Evolutionary conservation across 2,329 filamentous ascomycete genomes (phyloP).

Genomic region (Aureobasidium melanogenum): DNA sequence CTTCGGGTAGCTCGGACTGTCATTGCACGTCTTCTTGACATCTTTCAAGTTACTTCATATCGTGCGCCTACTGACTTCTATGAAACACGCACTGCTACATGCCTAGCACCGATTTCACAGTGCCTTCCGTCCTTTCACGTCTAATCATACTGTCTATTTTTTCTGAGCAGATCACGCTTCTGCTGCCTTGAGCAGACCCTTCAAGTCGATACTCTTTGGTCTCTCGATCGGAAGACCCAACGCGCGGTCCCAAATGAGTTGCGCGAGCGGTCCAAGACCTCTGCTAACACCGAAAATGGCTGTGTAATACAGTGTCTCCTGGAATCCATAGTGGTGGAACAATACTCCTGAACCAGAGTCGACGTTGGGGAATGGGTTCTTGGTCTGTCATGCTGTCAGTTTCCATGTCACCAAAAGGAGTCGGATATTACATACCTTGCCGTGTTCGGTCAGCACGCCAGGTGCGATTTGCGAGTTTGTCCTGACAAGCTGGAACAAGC

Average conservation of each 20-base stretch:
- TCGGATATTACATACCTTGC: conserved; percentile 50
- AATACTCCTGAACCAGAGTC: conserved; percentile 88
- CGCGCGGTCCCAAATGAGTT: conserved; percentile 93
- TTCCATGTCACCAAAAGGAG: background rate
- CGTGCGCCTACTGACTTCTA: background rate
- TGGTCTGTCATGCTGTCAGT: conserved; percentile 21
- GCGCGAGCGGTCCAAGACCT: conserved; percentile 77
- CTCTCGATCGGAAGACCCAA: conserved; percentile 92
- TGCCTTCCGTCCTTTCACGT: background rate
- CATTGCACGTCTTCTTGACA: background rate
- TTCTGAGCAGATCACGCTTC: conserved; percentile 16
- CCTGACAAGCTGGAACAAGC: conserved; percentile 89
- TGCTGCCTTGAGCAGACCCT: conserved; percentile 64
- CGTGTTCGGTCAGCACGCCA: conserved; percentile 82
- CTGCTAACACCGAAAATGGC: conserved; percentile 62
- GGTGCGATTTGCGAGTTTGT: conserved; percentile 89
- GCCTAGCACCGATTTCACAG: background rate
- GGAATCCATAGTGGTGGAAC: conserved; percentile 97
- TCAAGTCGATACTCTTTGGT: conserved; percentile 93
- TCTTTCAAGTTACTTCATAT: background rate
- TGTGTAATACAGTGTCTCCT: conserved; percentile 91
- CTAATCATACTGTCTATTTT: background rate
- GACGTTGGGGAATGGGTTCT: conserved; percentile 77
- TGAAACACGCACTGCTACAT: background rate
- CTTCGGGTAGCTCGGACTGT: background rate